Base-by-base conservation (phyloP, 2,329 filamentous ascomycete genomes). In the Pseudogymnoascus pannorum region DNA sequence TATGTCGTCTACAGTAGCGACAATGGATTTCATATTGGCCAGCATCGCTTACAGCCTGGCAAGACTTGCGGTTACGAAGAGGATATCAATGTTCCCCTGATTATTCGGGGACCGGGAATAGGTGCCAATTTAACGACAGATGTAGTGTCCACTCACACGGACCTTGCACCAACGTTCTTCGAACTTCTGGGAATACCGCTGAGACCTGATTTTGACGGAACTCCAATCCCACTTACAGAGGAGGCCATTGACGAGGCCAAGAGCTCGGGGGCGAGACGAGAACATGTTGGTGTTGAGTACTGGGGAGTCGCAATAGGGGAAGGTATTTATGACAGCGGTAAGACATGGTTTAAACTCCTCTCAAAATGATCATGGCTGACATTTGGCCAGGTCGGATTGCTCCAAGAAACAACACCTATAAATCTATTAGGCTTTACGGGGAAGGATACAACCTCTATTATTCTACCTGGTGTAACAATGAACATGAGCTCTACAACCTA, bases 391-490 rank as follows among this genome's bases (percentile, higher is more conserved):
- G n/a, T 11, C 3, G 57, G 63, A 64, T 68, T 4, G 16, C 22
- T 5, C 70, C 68, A 51, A 66, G 68, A 5, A 78, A 78, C 64
- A 81, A 81, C 64, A 81, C 78, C 0, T 81, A 81, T 69, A 81
- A 81, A 65, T 75, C 71, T 0, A 61, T 81, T 3, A 72, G 79
- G 11, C 63, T 81, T 1, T 70, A 78, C 18, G 71, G 75, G 0
- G 63, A 76, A 3, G 72, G 74, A 4, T 88, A 88, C 67, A 83
- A 80, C 66, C 69, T 88, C 4, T 83, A 85, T 64, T 89, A 89
- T 67, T 80, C 84, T 0, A 83, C 88, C 0, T 89, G 86, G 86
- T 89, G 87, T 68, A 87, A 74, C 12, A 84, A 84, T 59, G 85
- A 88, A 67, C 81, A 83, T 61, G 86, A 89, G 69, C 77, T 87